phyloP scores from a whole-genome alignment of 208 protist genomes.

The Leishmania amazonensis region DNA sequence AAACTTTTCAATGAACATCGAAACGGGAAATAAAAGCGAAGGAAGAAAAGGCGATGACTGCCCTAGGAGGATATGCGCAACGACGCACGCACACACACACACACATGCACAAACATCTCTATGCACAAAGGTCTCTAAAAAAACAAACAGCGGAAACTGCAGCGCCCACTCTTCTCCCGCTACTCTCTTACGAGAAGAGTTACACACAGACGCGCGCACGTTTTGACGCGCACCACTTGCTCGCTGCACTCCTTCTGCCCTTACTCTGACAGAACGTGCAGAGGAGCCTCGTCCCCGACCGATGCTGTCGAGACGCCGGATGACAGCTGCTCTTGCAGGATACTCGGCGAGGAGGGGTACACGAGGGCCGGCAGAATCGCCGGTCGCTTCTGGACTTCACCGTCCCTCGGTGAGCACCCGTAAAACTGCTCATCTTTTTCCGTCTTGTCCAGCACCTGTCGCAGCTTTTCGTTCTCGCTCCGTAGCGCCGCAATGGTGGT shows the following conservation, averaged over 20 bases:
- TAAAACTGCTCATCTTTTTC: neutral
- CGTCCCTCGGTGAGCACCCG: neutral
- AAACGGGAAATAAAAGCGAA: neutral
- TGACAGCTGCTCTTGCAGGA: slow-evolving; percentile 18
- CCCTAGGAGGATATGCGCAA: neutral
- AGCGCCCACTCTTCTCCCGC: neutral
- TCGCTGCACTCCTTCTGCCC: neutral
- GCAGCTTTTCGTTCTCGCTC: slow-evolving; percentile 49
- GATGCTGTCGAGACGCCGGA: slow-evolving; percentile 10
- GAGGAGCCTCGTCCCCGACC: neutral
- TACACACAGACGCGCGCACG: neutral
- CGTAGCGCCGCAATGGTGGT: slow-evolving; percentile 38
- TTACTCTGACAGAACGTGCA: neutral
- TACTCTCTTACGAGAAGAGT: neutral
- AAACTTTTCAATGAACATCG: neutral
- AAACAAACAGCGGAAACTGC: neutral
- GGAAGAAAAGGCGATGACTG: neutral
- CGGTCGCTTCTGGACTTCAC: neutral
- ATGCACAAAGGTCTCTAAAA: neutral
- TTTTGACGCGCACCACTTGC: neutral
- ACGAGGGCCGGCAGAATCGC: neutral
- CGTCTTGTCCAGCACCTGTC: slow-evolving; percentile 10
- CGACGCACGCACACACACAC: neutral
- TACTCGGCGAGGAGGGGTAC: slow-evolving; percentile 26
- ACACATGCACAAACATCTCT: neutral